These are phyloP conservation scores for Plasmodium fragile DNA, from an alignment of 169 alveolate genomes.

Conservation along the genomic window DNA sequence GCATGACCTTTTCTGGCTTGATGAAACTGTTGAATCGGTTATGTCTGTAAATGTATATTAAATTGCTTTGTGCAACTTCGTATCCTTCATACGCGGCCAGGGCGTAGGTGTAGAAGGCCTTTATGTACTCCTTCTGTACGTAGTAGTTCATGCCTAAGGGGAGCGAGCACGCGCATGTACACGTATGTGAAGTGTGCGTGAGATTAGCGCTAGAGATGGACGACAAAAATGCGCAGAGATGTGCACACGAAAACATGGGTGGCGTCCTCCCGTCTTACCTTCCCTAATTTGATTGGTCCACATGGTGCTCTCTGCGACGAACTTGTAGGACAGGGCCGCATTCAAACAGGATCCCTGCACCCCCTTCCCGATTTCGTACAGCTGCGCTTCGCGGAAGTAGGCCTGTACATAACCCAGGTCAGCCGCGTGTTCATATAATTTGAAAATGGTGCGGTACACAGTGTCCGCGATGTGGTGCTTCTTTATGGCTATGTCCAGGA, in stretches of 20 bases:
- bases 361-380: slow-evolving; percentile 76
- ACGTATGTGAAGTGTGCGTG: background rate
- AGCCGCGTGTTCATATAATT: slow-evolving; percentile 70
- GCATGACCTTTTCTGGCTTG: slow-evolving; percentile 48
- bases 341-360: slow-evolving; percentile 61
- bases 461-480: slow-evolving; percentile 34
- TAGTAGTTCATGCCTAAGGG: slow-evolving; percentile 54
- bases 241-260: too few relatives aligned
- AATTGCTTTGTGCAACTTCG: slow-evolving; percentile 80
- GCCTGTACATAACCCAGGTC: slow-evolving; percentile 76
- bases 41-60: slow-evolving; percentile 55
- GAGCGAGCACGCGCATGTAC: background rate
- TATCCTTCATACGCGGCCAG: slow-evolving; percentile 82
- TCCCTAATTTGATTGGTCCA: slow-evolving; percentile 65
- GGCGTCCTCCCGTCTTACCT: background rate
- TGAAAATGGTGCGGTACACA: slow-evolving; percentile 48
- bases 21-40: slow-evolving; percentile 17
- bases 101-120: slow-evolving; percentile 76
- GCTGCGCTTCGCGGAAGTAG: slow-evolving; percentile 73
- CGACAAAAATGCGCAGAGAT: too few relatives aligned
- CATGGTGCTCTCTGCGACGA: slow-evolving; percentile 62
- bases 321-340: slow-evolving; percentile 68
- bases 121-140: slow-evolving; percentile 70
- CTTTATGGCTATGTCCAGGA: slow-evolving; percentile 41
- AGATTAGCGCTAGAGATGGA: too few relatives aligned